These are phyloP conservation scores for Persicaria tinctoria DNA, from an alignment of 148 eudicot genomes.

Conservation along the genomic window DNA sequence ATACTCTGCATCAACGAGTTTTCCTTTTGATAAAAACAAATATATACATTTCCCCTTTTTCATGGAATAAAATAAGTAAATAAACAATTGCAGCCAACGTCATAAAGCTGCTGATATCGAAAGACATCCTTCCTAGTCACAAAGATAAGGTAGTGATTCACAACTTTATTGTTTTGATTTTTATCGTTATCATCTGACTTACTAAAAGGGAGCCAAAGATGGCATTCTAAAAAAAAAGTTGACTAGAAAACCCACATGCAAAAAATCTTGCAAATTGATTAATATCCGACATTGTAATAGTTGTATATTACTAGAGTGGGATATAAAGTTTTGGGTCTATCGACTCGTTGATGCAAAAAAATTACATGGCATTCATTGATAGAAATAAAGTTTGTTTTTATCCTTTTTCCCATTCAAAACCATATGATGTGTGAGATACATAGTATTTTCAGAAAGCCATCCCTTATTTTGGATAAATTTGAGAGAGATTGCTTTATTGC, in stretches of 20 bases:
- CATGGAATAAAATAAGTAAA: too few relatives aligned
- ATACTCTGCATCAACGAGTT: not conserved
- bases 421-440: not conserved
- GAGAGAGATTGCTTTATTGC: not conserved
- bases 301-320: not conserved
- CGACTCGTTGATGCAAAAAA: not conserved
- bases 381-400: too few relatives aligned
- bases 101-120: constrained; percentile 6
- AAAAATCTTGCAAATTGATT: not conserved
- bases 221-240: not conserved
- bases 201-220: not conserved
- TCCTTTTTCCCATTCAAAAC: not conserved
- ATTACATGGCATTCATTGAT: not conserved
- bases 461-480: not conserved
- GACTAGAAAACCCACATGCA: constrained; percentile 8
- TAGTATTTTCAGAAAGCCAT: not conserved
- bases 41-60: too few relatives aligned
- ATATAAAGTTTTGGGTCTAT: not conserved
- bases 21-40: not conserved
- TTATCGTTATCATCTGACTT: not conserved
- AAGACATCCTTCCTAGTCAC: constrained; percentile 12
- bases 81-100: not conserved
- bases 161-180: not conserved
- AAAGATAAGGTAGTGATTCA: constrained; percentile 7
- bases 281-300: not conserved